Evolutionary conservation across 2,329 filamentous ascomycete species (phyloP).

Genomic region (Dactylonectria macrodidyma): DNA sequence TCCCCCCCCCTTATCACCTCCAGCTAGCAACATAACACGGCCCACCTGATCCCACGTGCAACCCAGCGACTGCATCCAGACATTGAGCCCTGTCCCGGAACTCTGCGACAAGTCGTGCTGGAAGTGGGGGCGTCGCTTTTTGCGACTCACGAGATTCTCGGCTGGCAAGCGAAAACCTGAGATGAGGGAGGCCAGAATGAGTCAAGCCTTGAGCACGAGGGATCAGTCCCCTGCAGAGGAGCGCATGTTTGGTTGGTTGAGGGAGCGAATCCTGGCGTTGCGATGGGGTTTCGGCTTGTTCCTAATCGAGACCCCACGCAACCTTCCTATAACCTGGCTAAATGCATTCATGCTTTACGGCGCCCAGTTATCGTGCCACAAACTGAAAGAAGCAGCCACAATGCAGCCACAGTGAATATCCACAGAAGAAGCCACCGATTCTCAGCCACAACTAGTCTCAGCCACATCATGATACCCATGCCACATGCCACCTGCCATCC

Average conservation of each 20-base stretch:
- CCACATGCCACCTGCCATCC: conserved; percentile 5
- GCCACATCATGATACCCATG: neutral
- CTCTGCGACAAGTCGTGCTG: neutral
- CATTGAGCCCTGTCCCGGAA: neutral
- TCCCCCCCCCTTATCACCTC: no score
- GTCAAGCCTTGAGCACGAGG: neutral
- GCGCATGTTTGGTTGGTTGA: neutral
- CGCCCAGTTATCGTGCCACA: no score
- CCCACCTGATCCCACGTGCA: neutral
- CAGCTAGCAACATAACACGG: no score
- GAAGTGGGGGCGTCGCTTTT: neutral
- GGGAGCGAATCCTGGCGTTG: neutral
- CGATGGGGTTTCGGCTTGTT: neutral
- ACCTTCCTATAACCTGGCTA: neutral
- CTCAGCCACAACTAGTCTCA: neutral
- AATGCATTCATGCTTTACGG: no score
- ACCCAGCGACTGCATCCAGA: neutral
- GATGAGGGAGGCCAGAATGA: neutral
- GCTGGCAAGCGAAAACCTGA: neutral
- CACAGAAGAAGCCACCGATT: neutral
- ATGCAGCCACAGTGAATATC: neutral
- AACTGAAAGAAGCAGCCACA: no score
- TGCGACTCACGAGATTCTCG: neutral
- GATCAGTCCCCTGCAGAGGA: neutral
- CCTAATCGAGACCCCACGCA: neutral